Percentiles rank a stretch among this genome's conserved stretches.
These are phyloP conservation scores for Nepenthes alata DNA, from an alignment of 179 eudicot species.

Conservation along the genomic window DNA sequence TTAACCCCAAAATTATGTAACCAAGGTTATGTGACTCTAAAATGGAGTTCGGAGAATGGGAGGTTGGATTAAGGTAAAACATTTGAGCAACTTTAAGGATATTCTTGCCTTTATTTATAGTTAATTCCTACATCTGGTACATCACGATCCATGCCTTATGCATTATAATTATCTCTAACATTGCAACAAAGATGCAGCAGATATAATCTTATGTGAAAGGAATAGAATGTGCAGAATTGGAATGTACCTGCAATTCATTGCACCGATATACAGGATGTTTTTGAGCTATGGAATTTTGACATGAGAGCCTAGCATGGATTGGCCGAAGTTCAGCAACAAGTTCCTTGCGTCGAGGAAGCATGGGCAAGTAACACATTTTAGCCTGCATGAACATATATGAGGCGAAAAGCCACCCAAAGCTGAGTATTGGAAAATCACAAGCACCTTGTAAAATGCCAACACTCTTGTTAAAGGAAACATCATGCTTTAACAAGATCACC, in stretches of 20 bases:
- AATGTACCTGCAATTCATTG: constrained; percentile 68
- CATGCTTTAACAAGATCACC: no score
- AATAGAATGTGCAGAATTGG: not conserved
- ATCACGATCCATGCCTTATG: no score
- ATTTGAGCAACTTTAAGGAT: no score
- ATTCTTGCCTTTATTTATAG: no score
- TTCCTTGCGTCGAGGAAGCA: constrained; percentile 71
- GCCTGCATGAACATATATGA: constrained; percentile 32
- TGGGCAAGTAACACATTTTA: constrained; percentile 49
- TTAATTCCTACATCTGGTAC: no score
- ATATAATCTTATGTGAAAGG: not conserved
- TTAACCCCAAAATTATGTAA: no score
- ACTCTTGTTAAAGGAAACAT: not conserved
- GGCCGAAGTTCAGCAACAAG: constrained; percentile 70
- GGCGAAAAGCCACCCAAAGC: not conserved
- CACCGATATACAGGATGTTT: constrained; percentile 72
- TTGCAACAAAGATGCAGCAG: no score
- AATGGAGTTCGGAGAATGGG: no score
- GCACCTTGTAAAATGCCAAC: not conserved
- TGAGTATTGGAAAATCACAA: constrained; percentile 1
- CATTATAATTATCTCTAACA: no score
- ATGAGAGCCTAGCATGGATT: constrained; percentile 47
- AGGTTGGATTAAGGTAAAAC: no score
- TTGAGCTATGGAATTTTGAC: constrained; percentile 38
- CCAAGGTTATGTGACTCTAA: no score